phyloP scores from a whole-genome alignment of 345 rosid species.

The Aurinia saxatilis region DNA sequence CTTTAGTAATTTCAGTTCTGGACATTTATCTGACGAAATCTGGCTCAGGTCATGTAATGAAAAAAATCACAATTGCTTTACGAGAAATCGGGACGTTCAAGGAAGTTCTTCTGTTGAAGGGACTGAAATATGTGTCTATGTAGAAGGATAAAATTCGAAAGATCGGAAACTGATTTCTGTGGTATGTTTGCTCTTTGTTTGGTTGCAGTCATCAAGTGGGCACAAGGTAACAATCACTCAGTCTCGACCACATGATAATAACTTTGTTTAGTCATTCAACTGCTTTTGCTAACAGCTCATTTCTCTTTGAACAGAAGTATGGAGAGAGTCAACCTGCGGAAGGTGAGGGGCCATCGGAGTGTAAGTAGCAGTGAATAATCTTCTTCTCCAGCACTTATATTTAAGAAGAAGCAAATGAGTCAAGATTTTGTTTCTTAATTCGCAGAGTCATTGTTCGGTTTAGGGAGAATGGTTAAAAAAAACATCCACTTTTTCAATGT shows the following conservation, averaged over 20 bases:
- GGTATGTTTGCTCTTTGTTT: conserved; percentile 12
- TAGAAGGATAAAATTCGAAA: background rate
- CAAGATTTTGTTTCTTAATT: conserved; percentile 16
- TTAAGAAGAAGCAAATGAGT: background rate
- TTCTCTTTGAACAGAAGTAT: conserved; percentile 36
- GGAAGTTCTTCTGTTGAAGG: no score
- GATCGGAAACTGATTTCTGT: background rate
- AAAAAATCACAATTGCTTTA: no score
- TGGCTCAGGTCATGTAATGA: no score
- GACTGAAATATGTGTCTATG: no score
- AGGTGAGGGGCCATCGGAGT: conserved; percentile 89
- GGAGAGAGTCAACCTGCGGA: conserved; percentile 44
- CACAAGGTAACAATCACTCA: conserved; percentile 36
- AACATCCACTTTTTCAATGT: no score
- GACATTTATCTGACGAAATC: no score
- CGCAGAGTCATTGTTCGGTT: conserved; percentile 27
- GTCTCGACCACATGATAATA: background rate
- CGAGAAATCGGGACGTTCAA: no score
- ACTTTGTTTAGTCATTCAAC: background rate
- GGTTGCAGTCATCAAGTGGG: conserved; percentile 47
- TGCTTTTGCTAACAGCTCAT: background rate
- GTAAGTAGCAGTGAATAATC: conserved; percentile 79
- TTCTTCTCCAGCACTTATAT: background rate
- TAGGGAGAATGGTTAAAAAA: no score
- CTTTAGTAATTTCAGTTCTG: no score